Base-by-base conservation (phyloP, 2,329 filamentous ascomycete genomes). In the Bipolaris sorokiniana region DNA sequence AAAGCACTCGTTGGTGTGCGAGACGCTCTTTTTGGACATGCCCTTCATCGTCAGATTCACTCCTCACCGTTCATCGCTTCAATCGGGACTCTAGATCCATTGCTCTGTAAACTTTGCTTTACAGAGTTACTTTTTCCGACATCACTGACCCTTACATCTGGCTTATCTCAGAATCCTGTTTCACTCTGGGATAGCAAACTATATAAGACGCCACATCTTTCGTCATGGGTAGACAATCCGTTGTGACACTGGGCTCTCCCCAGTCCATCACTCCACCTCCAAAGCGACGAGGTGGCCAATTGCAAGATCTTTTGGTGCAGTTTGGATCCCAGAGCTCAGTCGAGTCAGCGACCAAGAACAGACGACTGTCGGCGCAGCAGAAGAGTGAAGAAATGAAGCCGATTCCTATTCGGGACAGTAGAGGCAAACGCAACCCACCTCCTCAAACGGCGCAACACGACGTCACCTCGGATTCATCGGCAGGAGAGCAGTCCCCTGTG, bases 291-390 rank as follows among this genome's bases (percentile, higher is more conserved):
- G 65, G 67, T 36, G 66, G 67, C 7, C 51, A 59, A 5, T 55
- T 69, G 3, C 47, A 69, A 11, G 58, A 66, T 47, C 61, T 76
- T 13, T 63, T 76, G n/a, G 62, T 59, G 3, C 65, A 68, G 31
- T 76, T 76, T 45, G 70, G 67, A 2, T 69, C 71, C 0, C 65
- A 64, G 20, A 69, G 50, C 18, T 71, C 69, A 15, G 66, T 69
- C 3, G 69, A 68, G 7, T 75, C 75, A 0, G 71, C 69, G 1
- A 75, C 73, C 6, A 71, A 72, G 49, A 61, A 61, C 28, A 61
- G 68, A n/a, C 63, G 66, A 20, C 33, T 52, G 6, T 67, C 68
- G 16, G 50, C 59, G 3, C 54, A 58, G 16, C 31, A 49, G 9
- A 34, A 46, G 18, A 11, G 42, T 16, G 58, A 54, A 7, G 36